These are phyloP conservation scores for Pythium aquatile DNA, from an alignment of 352 stramenopile species.

Conservation along the genomic window DNA sequence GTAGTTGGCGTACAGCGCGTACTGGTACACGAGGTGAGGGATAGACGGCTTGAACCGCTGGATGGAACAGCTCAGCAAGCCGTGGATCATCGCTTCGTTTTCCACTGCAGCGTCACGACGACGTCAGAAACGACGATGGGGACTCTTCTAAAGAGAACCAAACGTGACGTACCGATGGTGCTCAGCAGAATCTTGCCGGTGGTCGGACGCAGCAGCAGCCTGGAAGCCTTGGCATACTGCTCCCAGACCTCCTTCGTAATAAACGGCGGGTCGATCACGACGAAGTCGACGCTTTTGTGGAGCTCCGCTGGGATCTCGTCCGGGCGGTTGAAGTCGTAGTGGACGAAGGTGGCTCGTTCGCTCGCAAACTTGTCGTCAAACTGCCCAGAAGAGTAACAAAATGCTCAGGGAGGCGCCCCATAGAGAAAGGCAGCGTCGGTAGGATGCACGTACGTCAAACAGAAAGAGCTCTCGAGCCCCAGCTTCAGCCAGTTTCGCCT, in stretches of 20 bases:
- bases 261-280: conserved; percentile 94
- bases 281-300: conserved; percentile 80
- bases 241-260: conserved; percentile 93
- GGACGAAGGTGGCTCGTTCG: conserved; percentile 66
- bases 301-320: conserved; percentile 54
- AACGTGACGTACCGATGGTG: conserved; percentile 73
- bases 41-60: conserved; percentile 88
- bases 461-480: conserved; percentile 57
- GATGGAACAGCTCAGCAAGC: conserved; percentile 73
- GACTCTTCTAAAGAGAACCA: not conserved
- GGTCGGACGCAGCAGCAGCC: conserved; percentile 54
- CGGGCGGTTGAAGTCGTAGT: conserved; percentile 91
- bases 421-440: not conserved
- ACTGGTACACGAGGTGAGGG: conserved; percentile 95
- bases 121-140: not conserved
- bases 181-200: conserved; percentile 82
- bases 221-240: conserved; percentile 74
- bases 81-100: conserved; percentile 83
- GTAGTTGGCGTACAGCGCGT: conserved; percentile 92
- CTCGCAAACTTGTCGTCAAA: conserved; percentile 82
- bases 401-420: not conserved
- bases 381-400: conserved; percentile 32
- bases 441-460: conserved; percentile 82
- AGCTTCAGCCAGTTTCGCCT: conserved; percentile 28
- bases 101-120: conserved; percentile 49